Base-by-base conservation (phyloP, 768 basidiomycete species). In the Phylloporus rhodoxanthus region DNA sequence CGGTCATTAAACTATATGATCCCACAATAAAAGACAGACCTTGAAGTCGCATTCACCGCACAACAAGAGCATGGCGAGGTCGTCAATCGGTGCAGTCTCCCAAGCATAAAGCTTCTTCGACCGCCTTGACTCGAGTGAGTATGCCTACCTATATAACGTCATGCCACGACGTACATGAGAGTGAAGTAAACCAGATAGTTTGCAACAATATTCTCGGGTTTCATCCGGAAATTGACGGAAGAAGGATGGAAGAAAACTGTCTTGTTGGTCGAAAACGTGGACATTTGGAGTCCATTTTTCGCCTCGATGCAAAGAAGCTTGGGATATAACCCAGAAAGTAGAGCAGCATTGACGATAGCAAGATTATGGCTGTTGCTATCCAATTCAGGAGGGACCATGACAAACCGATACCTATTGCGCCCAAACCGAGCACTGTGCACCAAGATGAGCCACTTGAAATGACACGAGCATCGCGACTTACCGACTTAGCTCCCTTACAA, bases 1-100 rank as follows among this genome's bases (percentile, higher is more conserved):
- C 19, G 30, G 28, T 60, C 37, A 50, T 38, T 13, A 48, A 57
- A 46, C 39, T 28, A 26, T 11, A 23, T 17, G 10, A 51, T 42
- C 26, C 40, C 19, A 37, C 14, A 42, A 25, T 50, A 1, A 46
- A 26, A 11, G 15, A 54, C 73, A 47, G 64, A 82, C 91, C 79
- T 87, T 93, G 72, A 89, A 85, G 49, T 97, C 95, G 20, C 78
- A 73, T 53, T 97, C 95, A 8, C 95, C 95, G 51, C 93, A 97
- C 1, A 97, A 70, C 15, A 97, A 72, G 23, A 91, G 61, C 45
- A 98, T 65, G 4, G 90, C 80, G 23, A 88, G 66, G 57, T 95
- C 90, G 54, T 96, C 89, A 8, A 89, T 80, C 5, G 92, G 89
- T 6, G 90, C 84, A 0, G 87, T 91, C 67, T 98, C 95, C 92